These are phyloP conservation scores for Linnemannia elongata DNA, from an alignment of 192 early-diverging fungal genomes.

Conservation along the genomic window DNA sequence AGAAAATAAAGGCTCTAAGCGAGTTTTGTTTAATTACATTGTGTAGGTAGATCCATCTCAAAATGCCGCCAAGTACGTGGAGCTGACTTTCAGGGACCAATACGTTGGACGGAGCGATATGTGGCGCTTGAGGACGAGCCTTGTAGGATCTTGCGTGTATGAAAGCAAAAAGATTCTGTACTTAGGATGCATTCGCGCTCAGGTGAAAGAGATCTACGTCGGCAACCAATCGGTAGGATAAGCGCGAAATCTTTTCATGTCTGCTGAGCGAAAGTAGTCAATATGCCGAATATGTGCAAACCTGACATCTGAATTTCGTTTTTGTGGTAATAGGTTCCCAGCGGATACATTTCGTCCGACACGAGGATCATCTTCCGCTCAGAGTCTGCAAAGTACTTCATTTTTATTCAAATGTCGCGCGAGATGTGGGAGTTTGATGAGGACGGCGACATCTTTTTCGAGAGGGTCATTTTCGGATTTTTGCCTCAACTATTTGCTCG, in stretches of 20 bases:
- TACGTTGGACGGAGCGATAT: slow-evolving; percentile 94
- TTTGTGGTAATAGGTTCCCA: slow-evolving; percentile 65
- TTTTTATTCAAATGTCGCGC: slow-evolving; percentile 96
- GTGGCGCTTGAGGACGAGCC: slow-evolving; percentile 85
- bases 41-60: slow-evolving; percentile 73
- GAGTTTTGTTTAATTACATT: not conserved
- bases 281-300: not conserved
- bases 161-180: slow-evolving; percentile 80
- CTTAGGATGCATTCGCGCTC: slow-evolving; percentile 78
- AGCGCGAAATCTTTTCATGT: not conserved
- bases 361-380: slow-evolving; percentile 94
- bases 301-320: not conserved
- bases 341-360: slow-evolving; percentile 82
- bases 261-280: not conserved
- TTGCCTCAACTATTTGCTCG: slow-evolving; percentile 88
- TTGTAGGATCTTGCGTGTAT: slow-evolving; percentile 82
- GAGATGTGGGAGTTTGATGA: slow-evolving; percentile 99
- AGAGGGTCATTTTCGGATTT: slow-evolving; percentile 92
- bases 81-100: slow-evolving; percentile 90
- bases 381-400: slow-evolving; percentile 92
- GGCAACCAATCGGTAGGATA: slow-evolving; percentile 69
- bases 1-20: not conserved
- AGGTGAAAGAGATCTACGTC: slow-evolving; percentile 84
- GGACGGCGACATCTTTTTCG: slow-evolving; percentile 95
- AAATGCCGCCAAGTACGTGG: slow-evolving; percentile 85